phyloP scores from a whole-genome alignment of 306 rosid genomes.

The Sicyos baderoa region DNA sequence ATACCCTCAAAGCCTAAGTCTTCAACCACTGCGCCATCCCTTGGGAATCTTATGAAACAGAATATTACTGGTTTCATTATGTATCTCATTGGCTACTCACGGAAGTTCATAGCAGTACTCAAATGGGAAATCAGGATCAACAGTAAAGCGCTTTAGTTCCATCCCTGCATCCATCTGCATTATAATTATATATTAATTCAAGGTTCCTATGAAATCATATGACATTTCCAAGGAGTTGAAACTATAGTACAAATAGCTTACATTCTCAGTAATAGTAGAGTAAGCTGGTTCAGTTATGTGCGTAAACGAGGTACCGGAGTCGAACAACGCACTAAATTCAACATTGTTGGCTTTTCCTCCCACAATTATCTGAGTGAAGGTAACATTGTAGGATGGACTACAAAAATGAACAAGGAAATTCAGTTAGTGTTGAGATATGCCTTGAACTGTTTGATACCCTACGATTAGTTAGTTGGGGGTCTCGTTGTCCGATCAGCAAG shows the following conservation, averaged over 20 bases:
- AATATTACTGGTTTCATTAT: not conserved
- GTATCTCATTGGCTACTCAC: conserved; percentile 26
- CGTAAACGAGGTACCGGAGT: conserved; percentile 83
- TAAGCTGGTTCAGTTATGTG: conserved; percentile 69
- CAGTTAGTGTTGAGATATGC: conserved; percentile 7
- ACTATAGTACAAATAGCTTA: conserved; percentile 32
- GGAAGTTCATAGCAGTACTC: conserved; percentile 64
- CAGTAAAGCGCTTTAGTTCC: conserved; percentile 25
- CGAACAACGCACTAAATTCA: conserved; percentile 58
- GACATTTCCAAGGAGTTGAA: not conserved
- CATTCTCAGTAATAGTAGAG: conserved; percentile 41
- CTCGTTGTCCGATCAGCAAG: too few relatives aligned
- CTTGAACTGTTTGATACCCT: too few relatives aligned
- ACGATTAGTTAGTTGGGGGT: too few relatives aligned
- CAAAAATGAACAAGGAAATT: conserved; percentile 21
- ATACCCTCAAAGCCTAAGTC: too few relatives aligned
- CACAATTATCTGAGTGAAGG: conserved; percentile 52
- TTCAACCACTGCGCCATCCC: too few relatives aligned
- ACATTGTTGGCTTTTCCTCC: conserved; percentile 34
- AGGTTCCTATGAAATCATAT: not conserved
- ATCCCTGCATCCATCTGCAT: conserved; percentile 51
- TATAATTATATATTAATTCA: conserved; percentile 2
- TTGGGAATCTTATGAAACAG: not conserved
- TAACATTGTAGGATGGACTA: conserved; percentile 68
- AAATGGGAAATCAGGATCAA: conserved; percentile 42